Evolutionary conservation across 1,284 basidiomycete genomes (phyloP).

Genomic region (Ustilago trichophora): DNA sequence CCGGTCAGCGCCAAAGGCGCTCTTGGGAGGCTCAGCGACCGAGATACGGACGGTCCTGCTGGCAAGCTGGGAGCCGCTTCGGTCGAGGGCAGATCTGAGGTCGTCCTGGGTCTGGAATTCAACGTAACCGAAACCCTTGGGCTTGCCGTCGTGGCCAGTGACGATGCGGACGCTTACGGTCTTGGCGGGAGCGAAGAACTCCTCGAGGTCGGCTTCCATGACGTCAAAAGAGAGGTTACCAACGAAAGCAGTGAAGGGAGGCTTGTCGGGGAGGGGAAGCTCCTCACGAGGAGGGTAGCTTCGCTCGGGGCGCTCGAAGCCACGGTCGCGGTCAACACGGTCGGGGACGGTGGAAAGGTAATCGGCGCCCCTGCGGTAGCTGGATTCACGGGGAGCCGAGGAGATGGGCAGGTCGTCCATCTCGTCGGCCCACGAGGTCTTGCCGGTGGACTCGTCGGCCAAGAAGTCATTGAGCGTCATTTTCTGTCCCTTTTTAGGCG

Average conservation of each 20-base stretch:
- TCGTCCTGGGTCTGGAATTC: conserved; percentile 87
- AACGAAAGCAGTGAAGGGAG: conserved; percentile 94
- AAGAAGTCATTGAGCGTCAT: conserved; percentile 64
- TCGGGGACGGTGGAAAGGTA: conserved; percentile 52
- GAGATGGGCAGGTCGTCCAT: conserved; percentile 63
- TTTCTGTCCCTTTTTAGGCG: conserved; percentile 61
- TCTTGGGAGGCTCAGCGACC: conserved; percentile 86
- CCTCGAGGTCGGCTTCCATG: conserved; percentile 81
- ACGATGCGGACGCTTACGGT: conserved; percentile 90
- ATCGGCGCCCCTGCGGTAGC: conserved; percentile 51
- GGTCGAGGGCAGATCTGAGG: conserved; percentile 76
- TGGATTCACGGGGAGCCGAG: conserved; percentile 45
- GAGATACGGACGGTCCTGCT: conserved; percentile 86
- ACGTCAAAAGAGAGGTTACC: conserved; percentile 96
- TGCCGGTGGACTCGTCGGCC: conserved; percentile 61
- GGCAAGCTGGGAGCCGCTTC: conserved; percentile 70
- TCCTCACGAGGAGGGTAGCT: conserved; percentile 76
- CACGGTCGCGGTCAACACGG: conserved; percentile 53
- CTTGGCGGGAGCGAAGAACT: conserved; percentile 70
- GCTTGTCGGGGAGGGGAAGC: conserved; percentile 88
- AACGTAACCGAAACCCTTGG: conserved; percentile 97
- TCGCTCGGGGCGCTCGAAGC: conserved; percentile 49
- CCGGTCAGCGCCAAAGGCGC: conserved; percentile 39
- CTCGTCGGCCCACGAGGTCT: conserved; percentile 65
- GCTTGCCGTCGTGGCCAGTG: conserved; percentile 83